A percentile compares a stretch with the other conserved stretches of the same genome.
Evolutionary conservation across 768 basidiomycete species (phyloP).

Genomic region (Tylopilus vinaceipallidus): DNA sequence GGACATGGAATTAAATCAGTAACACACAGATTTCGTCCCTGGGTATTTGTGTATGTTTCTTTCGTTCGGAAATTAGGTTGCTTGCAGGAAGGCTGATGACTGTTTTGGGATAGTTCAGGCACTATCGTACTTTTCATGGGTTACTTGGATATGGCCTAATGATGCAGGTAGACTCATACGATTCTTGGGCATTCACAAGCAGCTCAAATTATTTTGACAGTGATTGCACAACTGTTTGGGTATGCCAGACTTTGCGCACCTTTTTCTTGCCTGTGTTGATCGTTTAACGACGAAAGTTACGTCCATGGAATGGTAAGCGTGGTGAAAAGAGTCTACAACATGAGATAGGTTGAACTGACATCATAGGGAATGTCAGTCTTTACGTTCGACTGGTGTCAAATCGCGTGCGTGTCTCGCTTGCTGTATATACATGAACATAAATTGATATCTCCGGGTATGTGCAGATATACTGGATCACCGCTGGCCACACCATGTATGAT

Average conservation of each 20-base stretch:
- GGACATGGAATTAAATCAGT: constrained; percentile 7
- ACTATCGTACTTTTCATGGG: constrained; percentile 59
- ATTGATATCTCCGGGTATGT: neutral
- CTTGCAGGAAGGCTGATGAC: constrained; percentile 10
- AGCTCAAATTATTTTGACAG: constrained; percentile 26
- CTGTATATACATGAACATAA: neutral
- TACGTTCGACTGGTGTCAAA: constrained; percentile 82
- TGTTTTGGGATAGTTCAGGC: constrained; percentile 37
- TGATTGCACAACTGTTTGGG: constrained; percentile 48
- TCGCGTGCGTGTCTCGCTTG: constrained; percentile 33
- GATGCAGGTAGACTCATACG: constrained; percentile 39
- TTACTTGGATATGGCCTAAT: constrained; percentile 51
- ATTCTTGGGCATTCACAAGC: constrained; percentile 19
- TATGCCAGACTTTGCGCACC: constrained; percentile 17
- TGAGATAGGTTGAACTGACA: neutral
- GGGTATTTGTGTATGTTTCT: constrained; percentile 41
- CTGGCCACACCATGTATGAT: constrained; percentile 64
- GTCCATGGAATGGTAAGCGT: constrained; percentile 45
- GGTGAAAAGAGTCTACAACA: neutral
- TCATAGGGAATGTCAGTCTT: constrained; percentile 61
- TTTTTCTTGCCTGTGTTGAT: neutral
- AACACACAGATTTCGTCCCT: constrained; percentile 39
- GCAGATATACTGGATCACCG: constrained; percentile 43
- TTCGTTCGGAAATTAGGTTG: neutral
- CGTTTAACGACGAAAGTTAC: constrained; percentile 19